Conservation (phyloP, 2,329 filamentous ascomycete genomes). For the Volutella citrinella region DNA sequence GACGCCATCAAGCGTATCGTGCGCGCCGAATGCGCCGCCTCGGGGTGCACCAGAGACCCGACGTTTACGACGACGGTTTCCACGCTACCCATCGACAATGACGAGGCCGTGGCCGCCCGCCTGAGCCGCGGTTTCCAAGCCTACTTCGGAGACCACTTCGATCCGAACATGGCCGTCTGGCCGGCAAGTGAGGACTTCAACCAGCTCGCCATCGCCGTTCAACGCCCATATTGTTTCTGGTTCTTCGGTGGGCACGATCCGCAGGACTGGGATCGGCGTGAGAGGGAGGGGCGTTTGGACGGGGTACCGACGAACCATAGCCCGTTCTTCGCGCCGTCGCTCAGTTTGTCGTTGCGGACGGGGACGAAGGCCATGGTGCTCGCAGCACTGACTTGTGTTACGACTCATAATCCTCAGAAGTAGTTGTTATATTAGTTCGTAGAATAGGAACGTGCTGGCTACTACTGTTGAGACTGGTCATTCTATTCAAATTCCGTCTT, state of each 20-base stretch:
- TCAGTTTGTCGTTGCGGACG: no score
- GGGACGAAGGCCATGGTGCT: no score
- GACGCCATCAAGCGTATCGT: constrained; percentile 41
- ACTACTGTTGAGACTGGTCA: no score
- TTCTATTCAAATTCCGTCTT: no score
- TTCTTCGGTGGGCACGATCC: constrained; percentile 14
- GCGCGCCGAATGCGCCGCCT: constrained; percentile 50
- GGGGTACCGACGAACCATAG: constrained; percentile 24
- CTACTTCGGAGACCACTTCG: constrained; percentile 40
- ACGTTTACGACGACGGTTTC: constrained; percentile 37
- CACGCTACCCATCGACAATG: constrained; percentile 52
- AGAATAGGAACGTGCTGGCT: no score
- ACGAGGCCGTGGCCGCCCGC: constrained; percentile 37
- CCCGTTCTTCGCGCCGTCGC: constrained; percentile 22
- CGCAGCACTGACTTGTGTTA: no score
- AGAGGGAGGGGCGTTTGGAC: constrained; percentile 12
- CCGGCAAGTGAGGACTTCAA: constrained; percentile 56
- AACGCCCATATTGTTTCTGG: constrained; percentile 20
- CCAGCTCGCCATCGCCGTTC: constrained; percentile 18
- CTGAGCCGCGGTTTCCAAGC: constrained; percentile 42
- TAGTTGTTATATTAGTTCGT: no score
- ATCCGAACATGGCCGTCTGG: constrained; percentile 37
- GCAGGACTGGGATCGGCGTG: constrained; percentile 14
- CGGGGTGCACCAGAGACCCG: constrained; percentile 40
- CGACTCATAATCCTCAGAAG: no score